Evolutionary conservation across 495 filamentous ascomycete species (phyloP).

Genomic region (Aspergillus cristatus): DNA sequence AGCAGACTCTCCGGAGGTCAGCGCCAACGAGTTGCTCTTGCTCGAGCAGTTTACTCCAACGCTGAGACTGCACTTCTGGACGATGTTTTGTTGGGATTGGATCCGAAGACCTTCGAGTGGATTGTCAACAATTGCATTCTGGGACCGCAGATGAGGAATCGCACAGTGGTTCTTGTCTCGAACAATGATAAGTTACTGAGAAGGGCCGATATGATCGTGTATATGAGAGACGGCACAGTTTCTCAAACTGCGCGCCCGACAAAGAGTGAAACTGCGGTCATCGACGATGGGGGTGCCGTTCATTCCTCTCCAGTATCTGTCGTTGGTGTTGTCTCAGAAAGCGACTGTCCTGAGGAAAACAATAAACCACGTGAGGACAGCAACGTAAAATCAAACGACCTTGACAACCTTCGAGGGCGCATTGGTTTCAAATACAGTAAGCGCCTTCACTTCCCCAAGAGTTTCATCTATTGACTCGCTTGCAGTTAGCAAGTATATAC

Average conservation of each 20-base stretch:
- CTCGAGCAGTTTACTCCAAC: conserved; percentile 76
- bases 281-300: background rate
- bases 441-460: too few species aligned
- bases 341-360: background rate
- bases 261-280: background rate
- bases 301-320: background rate
- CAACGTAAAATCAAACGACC: background rate
- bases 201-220: background rate
- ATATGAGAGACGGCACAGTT: background rate
- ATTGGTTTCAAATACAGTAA: background rate
- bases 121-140: background rate
- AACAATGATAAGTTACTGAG: background rate
- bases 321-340: too few species aligned
- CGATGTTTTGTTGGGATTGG: conserved; percentile 58
- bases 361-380: background rate
- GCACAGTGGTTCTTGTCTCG: background rate
- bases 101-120: conserved; percentile 13
- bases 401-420: background rate
- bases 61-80: conserved; percentile 78
- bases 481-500: background rate
- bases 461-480: background rate
- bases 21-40: conserved; percentile 64
- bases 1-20: conserved; percentile 60
- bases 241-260: background rate
- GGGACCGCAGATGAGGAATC: background rate